phyloP scores from a whole-genome alignment of 805 yeast genomes.

The Nakazawaea sp. region DNA sequence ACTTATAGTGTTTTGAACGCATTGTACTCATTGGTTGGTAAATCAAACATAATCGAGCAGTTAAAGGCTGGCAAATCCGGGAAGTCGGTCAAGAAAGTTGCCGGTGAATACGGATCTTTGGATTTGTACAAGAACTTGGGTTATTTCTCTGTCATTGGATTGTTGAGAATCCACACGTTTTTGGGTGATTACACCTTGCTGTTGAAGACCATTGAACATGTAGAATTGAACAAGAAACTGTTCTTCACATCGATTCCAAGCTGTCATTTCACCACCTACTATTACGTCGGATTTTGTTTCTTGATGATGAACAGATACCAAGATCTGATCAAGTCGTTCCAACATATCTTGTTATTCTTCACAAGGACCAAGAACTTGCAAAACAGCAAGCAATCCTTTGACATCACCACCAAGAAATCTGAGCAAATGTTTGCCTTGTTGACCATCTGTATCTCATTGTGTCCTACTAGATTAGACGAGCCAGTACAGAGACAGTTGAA shows the following conservation, averaged over 20 bases:
- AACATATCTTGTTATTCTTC: conserved; percentile 38
- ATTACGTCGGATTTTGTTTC: conserved; percentile 44
- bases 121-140: conserved; percentile 39
- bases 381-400: conserved; percentile 34
- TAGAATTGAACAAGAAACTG: conserved; percentile 40
- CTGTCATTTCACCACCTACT: conserved; percentile 43
- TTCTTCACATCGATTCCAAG: conserved; percentile 40
- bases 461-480: conserved; percentile 42
- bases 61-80: conserved; percentile 25
- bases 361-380: conserved; percentile 37
- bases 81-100: conserved; percentile 19
- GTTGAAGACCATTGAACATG: conserved; percentile 38
- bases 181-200: conserved; percentile 44
- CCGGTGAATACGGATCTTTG: conserved; percentile 37
- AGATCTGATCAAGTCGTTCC: conserved; percentile 41
- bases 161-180: conserved; percentile 40
- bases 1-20: conserved; percentile 42
- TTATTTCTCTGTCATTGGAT: conserved; percentile 40
- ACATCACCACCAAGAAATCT: conserved; percentile 36
- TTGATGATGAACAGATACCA: conserved; percentile 43
- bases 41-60: conserved; percentile 29
- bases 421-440: conserved; percentile 46
- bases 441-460: conserved; percentile 36
- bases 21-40: conserved; percentile 34
- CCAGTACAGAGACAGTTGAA: conserved; percentile 33